phyloP scores from a whole-genome alignment of 2,329 filamentous ascomycete genomes.

The Coniochaeta sp. region DNA sequence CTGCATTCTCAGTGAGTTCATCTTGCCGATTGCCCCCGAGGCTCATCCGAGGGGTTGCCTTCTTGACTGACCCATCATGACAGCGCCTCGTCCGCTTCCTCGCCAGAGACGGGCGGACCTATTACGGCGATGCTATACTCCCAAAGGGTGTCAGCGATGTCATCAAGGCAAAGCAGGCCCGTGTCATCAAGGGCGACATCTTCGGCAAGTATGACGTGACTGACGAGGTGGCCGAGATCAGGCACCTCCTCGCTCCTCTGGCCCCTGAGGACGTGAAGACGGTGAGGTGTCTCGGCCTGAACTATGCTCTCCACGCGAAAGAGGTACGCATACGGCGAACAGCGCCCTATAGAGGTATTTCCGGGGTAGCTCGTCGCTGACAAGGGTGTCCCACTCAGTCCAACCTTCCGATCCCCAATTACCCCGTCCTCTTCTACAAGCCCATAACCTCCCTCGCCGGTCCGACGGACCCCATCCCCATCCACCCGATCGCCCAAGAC shows the following conservation, averaged over 20 bases:
- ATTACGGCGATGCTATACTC: conserved; percentile 70
- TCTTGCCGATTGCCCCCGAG: not conserved
- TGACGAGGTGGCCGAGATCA: conserved; percentile 49
- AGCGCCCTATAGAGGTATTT: not conserved
- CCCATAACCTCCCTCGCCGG: conserved; percentile 59
- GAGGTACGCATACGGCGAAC: conserved; percentile 35
- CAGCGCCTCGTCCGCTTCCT: conserved; percentile 69
- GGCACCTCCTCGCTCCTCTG: conserved; percentile 55
- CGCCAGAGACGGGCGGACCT: conserved; percentile 59
- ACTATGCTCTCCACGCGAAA: conserved; percentile 65
- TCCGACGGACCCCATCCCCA: conserved; percentile 58
- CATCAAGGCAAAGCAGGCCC: conserved; percentile 51
- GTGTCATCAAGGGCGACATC: conserved; percentile 57
- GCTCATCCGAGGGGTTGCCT: not conserved
- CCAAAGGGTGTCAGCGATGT: conserved; percentile 53
- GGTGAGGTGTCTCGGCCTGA: conserved; percentile 63
- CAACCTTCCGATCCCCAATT: conserved; percentile 61
- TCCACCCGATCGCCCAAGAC: conserved; percentile 59
- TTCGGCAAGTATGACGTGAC: conserved; percentile 59
- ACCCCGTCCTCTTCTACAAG: conserved; percentile 70
- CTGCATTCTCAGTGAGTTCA: conserved; percentile 15
- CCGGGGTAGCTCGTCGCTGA: not conserved
- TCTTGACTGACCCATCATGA: conserved; percentile 1
- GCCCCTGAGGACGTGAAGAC: conserved; percentile 56
- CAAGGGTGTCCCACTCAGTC: conserved; percentile 30